Base-by-base conservation (phyloP, 225 moss, liverwort and hornwort genomes). In the Asterella californica region DNA sequence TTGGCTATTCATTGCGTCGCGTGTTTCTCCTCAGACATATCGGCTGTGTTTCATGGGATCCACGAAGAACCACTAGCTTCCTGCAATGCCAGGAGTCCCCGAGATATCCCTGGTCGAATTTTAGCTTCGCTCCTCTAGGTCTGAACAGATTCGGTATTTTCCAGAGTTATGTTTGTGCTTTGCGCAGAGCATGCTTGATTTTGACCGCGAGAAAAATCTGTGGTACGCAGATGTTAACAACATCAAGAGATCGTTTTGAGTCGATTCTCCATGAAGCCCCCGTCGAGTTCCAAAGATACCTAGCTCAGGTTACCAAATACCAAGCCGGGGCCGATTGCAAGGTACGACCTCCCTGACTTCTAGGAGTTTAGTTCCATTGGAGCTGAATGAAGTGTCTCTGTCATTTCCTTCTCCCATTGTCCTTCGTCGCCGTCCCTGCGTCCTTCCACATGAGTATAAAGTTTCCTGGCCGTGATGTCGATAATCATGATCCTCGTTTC, bases 291-390 rank as follows among this genome's bases (percentile, higher is more conserved):
- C 85, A 82, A 59, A 83, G 84, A 70, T 88, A 89, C 65, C 88
- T 96, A 67, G 83, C 93, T 11, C 94, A 96, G 57, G 96, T 91
- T 30, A 86, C 90, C 21, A 96, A 96, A 74, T 94, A 94, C 77
- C 90, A 96, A 83, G 96, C 90, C 10, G 96, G 94, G 15, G 84
- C 89, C 66, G 68, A 83, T 0, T 94, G 91, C 67, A 75, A 85
- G 84, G 90, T 91, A 75, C 10, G 60, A 4, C 17, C 15, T 9
- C 1, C 25, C 0, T 36, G 9, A 37, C 65, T 6, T 11, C 62
- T 1, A 18, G 12, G 18, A 18, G 2, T n/a, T n/a, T n/a, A n/a
- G n/a, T 14, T 53, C 53, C 53, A 9, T 12, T 14, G 53, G 53
- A 5, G 17, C 62, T n/a, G n/a, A n/a, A 29, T 62, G 5, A 4